Conservation (phyloP, 2,329 filamentous ascomycete genomes). For the Fusarium austroafricanum region DNA sequence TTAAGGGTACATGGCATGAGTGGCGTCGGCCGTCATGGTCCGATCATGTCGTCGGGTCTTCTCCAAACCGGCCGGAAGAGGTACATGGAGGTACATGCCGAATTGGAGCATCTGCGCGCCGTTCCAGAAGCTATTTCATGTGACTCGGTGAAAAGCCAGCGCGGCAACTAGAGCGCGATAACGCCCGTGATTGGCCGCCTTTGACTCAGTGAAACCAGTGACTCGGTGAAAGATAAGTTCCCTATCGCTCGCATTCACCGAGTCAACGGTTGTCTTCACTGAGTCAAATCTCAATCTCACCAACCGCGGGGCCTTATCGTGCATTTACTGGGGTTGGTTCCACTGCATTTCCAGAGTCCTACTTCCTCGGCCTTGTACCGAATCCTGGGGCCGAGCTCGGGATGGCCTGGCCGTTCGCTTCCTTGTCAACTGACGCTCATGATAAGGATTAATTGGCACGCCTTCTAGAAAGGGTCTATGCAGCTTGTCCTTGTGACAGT, state of each 20-base stretch:
- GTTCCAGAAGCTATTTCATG: conserved; percentile 6
- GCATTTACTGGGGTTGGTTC: conserved; percentile 1
- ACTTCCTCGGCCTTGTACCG: conserved; percentile 22
- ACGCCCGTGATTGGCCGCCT: conserved; percentile 6
- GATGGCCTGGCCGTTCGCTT: neutral
- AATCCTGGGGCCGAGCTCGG: conserved; percentile 31
- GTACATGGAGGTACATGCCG: conserved; percentile 28
- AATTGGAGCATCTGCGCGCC: neutral
- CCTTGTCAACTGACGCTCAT: neutral
- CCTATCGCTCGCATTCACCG: conserved; percentile 25
- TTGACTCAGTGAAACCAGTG: conserved; percentile 39
- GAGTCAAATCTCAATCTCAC: conserved; percentile 16
- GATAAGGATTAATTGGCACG: neutral
- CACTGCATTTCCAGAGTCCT: neutral
- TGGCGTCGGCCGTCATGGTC: conserved; percentile 41
- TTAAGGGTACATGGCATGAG: conserved; percentile 29
- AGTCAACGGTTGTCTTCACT: conserved; percentile 31
- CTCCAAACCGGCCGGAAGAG: conserved; percentile 30
- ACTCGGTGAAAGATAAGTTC: conserved; percentile 36
- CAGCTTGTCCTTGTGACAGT: conserved; percentile 7
- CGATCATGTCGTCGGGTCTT: conserved; percentile 33
- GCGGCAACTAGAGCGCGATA: conserved; percentile 32
- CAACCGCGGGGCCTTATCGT: conserved; percentile 24
- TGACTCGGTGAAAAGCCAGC: conserved; percentile 26
- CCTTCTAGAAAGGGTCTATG: conserved; percentile 20